Evolutionary conservation across 495 filamentous ascomycete species (phyloP).

Genomic region (Penicillium turbatum): DNA sequence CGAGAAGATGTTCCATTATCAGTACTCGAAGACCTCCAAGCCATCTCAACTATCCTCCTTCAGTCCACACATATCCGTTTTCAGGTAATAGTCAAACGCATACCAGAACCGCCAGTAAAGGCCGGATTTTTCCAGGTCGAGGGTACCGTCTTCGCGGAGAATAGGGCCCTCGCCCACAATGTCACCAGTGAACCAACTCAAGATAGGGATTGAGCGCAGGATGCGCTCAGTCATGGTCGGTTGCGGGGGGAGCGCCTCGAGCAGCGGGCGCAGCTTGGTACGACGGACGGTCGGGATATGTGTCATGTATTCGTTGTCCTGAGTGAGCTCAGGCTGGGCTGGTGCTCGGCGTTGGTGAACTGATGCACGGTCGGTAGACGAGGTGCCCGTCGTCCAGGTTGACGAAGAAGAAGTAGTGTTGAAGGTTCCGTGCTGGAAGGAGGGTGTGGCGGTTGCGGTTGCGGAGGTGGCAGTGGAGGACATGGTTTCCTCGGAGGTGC

Average conservation of each 20-base stretch:
- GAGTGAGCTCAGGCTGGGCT: constrained; percentile 26
- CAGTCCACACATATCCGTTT: constrained; percentile 50
- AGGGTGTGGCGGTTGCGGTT: constrained; percentile 17
- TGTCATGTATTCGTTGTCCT: constrained; percentile 47
- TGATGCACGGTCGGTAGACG: constrained; percentile 41
- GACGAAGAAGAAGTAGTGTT: neutral
- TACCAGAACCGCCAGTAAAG: constrained; percentile 69
- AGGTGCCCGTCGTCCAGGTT: constrained; percentile 31
- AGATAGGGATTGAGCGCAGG: constrained; percentile 56
- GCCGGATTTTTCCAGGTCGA: constrained; percentile 70
- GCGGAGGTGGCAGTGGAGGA: constrained; percentile 50
- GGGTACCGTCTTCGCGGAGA: constrained; percentile 70
- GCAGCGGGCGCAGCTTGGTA: constrained; percentile 45
- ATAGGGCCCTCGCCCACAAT: constrained; percentile 78
- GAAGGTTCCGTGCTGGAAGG: constrained; percentile 28
- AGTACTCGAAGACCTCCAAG: neutral
- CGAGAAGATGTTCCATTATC: neutral
- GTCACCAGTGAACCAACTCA: constrained; percentile 69
- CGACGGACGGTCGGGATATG: constrained; percentile 51
- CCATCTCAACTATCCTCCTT: constrained; percentile 40
- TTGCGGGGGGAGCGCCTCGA: constrained; percentile 62
- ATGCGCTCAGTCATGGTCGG: constrained; percentile 56
- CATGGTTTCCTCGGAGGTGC: constrained; percentile 51
- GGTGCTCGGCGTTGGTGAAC: constrained; percentile 30
- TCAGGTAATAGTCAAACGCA: constrained; percentile 41